Percentiles rank a stretch among this genome's conserved stretches.
phyloP scores from a whole-genome alignment of 495 filamentous ascomycete genomes.

The Aspergillus funiculosus region DNA sequence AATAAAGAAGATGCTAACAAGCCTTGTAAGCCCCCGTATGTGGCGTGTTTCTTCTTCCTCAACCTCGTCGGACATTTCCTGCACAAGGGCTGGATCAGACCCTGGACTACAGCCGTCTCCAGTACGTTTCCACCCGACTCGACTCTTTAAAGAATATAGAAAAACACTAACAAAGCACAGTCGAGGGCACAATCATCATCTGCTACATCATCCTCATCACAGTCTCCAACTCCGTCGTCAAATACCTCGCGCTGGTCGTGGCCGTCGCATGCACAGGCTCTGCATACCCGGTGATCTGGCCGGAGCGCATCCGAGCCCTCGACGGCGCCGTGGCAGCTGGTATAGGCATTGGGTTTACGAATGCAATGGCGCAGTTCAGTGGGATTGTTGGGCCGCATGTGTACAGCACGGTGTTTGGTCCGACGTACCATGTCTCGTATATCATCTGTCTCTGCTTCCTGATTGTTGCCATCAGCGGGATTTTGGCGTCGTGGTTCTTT shows the following conservation, averaged over 20 bases:
- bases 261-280: conserved; percentile 36
- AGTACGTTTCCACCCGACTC: conserved; percentile 22
- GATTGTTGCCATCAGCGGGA: conserved; percentile 28
- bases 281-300: conserved; percentile 43
- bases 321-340: conserved; percentile 37
- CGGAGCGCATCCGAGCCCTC: conserved; percentile 39
- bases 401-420: conserved; percentile 37
- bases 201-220: conserved; percentile 44
- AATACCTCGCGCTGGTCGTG: conserved; percentile 37
- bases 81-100: conserved; percentile 31
- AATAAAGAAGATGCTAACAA: too few species aligned
- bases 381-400: conserved; percentile 40
- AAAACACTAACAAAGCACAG: conserved; percentile 17
- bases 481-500: conserved; percentile 32
- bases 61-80: conserved; percentile 32
- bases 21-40: conserved; percentile 42
- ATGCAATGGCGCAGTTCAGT: conserved; percentile 43
- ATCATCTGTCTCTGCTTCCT: conserved; percentile 37
- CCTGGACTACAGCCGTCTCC: conserved; percentile 37
- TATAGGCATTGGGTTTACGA: conserved; percentile 40
- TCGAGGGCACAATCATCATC: conserved; percentile 37
- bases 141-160: too few species aligned
- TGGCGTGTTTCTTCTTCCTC: conserved; percentile 35
- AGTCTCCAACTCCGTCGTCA: conserved; percentile 31
- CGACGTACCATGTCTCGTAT: conserved; percentile 35